These are phyloP conservation scores for Hyphopichia buzzinii DNA, from an alignment of 1,139 yeast species.

Conservation along the genomic window DNA sequence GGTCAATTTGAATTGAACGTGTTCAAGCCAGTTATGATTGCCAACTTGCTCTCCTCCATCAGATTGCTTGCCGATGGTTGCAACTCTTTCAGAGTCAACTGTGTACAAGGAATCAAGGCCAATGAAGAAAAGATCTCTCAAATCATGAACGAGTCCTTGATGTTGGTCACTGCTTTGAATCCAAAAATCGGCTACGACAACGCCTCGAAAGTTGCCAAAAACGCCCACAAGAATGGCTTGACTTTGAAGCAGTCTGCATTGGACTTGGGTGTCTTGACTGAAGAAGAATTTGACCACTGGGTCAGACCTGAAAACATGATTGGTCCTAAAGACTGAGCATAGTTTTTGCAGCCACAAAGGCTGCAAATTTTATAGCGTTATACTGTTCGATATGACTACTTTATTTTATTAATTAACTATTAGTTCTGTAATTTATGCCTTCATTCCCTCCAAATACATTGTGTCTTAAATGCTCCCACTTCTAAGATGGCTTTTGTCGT, in stretches of 20 bases:
- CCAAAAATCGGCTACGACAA: slow-evolving; percentile 98
- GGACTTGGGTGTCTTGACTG: slow-evolving; percentile 79
- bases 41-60: slow-evolving; percentile 83
- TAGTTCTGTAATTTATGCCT: no score
- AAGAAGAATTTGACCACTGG: slow-evolving; percentile 91
- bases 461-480: no score
- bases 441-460: no score
- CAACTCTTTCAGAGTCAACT: slow-evolving; percentile 85
- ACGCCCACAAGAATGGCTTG: slow-evolving; percentile 96
- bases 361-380: no score
- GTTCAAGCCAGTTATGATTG: slow-evolving; percentile 93
- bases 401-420: no score
- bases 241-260: slow-evolving; percentile 93
- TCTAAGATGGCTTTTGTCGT: no score
- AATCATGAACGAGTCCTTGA: slow-evolving; percentile 87
- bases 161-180: slow-evolving; percentile 97
- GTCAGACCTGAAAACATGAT: slow-evolving; percentile 98
- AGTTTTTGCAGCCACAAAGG: no score
- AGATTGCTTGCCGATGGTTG: slow-evolving; percentile 88
- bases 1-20: slow-evolving; percentile 99
- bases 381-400: no score
- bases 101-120: slow-evolving; percentile 93
- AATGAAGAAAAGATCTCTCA: slow-evolving; percentile 84
- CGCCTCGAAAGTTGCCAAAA: slow-evolving; percentile 97
- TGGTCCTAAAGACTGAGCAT: no score